A percentile compares a stretch with the other conserved stretches of the same genome.
These are phyloP conservation scores for Xylaria sp. DNA, from an alignment of 2,329 filamentous ascomycete genomes.

Conservation along the genomic window DNA sequence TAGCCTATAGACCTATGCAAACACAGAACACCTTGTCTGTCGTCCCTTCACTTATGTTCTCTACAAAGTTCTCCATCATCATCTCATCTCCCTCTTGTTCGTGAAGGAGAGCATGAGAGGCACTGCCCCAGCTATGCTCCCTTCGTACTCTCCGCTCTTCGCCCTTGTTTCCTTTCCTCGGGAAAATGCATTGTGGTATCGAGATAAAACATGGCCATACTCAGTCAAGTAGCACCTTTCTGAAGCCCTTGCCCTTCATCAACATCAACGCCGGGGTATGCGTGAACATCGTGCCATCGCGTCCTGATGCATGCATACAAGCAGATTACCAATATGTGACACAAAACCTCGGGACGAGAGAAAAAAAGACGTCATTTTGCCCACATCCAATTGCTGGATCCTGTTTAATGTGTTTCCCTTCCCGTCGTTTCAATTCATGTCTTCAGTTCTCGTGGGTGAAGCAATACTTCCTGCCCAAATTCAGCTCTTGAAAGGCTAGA, in stretches of 20 bases:
- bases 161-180: constrained; percentile 4
- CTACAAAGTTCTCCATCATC: constrained; percentile 4
- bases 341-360: constrained; percentile 10
- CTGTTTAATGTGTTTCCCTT: constrained; percentile 17
- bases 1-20: constrained; percentile 27
- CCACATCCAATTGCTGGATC: constrained; percentile 34
- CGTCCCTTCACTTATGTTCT: not conserved
- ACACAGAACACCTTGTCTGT: constrained; percentile 5
- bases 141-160: not conserved
- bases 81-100: constrained; percentile 7
- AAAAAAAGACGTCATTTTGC: constrained; percentile 26
- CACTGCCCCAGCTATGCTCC: not conserved
- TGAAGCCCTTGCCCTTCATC: constrained; percentile 20
- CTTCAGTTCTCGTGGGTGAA: not conserved
- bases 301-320: constrained; percentile 35
- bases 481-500: constrained; percentile 17
- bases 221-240: constrained; percentile 30
- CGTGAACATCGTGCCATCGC: constrained; percentile 29
- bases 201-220: constrained; percentile 26
- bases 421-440: constrained; percentile 18
- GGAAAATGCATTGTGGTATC: constrained; percentile 5
- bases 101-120: constrained; percentile 5
- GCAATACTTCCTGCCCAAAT: not conserved
- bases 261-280: constrained; percentile 33
- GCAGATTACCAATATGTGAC: constrained; percentile 29